Evolutionary conservation across 306 rosid genomes (phyloP).

Genomic region (Cucurbita argyrosperma): DNA sequence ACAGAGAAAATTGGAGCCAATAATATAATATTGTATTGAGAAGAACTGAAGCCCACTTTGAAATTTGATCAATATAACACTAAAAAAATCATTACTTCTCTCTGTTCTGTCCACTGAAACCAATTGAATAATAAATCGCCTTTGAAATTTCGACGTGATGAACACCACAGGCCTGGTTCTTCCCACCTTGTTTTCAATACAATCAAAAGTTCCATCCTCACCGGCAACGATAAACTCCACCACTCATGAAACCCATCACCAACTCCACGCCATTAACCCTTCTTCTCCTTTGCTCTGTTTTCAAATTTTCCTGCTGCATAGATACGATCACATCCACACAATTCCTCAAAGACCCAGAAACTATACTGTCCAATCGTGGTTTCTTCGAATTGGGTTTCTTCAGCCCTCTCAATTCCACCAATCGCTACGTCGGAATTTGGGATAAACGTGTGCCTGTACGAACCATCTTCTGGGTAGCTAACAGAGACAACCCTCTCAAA

Average conservation of each 20-base stretch:
- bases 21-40: neutral
- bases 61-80: neutral
- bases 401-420: neutral
- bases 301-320: neutral
- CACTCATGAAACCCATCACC: neutral
- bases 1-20: neutral
- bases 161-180: neutral
- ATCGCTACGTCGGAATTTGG: constrained; percentile 14
- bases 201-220: too few species aligned
- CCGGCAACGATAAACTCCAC: neutral
- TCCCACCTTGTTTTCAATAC: too few species aligned
- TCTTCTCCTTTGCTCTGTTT: neutral
- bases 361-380: constrained; percentile 1
- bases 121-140: neutral
- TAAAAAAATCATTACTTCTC: neutral
- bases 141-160: neutral
- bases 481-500: constrained; percentile 1
- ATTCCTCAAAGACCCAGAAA: neutral
- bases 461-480: constrained; percentile 4
- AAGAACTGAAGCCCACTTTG: neutral
- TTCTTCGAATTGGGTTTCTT: constrained; percentile 17
- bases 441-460: neutral
- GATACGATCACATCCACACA: neutral
- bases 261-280: neutral
- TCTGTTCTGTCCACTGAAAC: neutral